phyloP scores from a whole-genome alignment of 768 basidiomycete species.

The Pluteus cervinus region DNA sequence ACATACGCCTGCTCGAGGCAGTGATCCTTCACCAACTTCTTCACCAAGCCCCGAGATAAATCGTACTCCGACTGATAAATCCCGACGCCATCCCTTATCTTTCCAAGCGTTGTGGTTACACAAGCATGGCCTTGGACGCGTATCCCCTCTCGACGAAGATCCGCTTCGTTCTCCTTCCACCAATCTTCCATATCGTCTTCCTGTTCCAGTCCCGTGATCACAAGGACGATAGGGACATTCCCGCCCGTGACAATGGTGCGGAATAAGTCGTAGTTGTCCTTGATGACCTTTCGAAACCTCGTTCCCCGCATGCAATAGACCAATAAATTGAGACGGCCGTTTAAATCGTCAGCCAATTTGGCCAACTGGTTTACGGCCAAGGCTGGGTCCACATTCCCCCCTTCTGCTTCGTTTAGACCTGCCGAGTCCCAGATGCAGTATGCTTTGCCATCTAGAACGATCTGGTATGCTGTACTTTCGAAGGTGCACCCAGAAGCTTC shows the following conservation, averaged over 20 bases:
- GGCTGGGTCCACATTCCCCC: constrained; percentile 21
- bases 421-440: constrained; percentile 26
- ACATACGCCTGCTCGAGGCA: too few relatives aligned
- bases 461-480: constrained; percentile 16
- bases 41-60: too few relatives aligned
- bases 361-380: constrained; percentile 20
- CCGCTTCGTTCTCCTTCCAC: constrained; percentile 26
- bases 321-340: constrained; percentile 17
- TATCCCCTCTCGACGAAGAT: constrained; percentile 22
- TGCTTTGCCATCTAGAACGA: constrained; percentile 15
- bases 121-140: constrained; percentile 29
- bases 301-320: constrained; percentile 31
- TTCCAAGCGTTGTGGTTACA: constrained; percentile 15
- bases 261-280: constrained; percentile 32
- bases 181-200: constrained; percentile 31
- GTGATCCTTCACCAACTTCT: too few relatives aligned
- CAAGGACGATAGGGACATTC: constrained; percentile 28
- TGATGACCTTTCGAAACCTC: constrained; percentile 12
- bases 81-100: too few relatives aligned
- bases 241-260: constrained; percentile 25
- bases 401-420: constrained; percentile 25
- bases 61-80: too few relatives aligned
- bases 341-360: constrained; percentile 2
- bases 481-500: constrained; percentile 26
- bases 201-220: constrained; percentile 32